phyloP scores from a whole-genome alignment of 208 protist genomes.

The Crithidia sp. region DNA sequence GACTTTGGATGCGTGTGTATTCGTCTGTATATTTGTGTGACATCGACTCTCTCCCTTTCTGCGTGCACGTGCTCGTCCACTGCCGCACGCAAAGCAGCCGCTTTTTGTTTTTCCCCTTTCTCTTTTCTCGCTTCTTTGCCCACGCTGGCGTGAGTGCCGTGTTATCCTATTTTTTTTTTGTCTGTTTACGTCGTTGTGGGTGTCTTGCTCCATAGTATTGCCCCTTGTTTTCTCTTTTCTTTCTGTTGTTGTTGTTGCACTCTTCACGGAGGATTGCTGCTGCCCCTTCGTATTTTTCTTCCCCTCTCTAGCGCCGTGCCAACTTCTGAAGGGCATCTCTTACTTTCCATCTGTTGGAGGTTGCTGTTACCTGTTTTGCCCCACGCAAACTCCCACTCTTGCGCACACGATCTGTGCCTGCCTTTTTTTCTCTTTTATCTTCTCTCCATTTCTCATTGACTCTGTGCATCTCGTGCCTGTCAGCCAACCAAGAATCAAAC shows the following conservation, averaged over 20 bases:
- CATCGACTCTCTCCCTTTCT: no score
- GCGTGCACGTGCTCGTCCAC: background rate
- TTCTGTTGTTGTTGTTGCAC: background rate
- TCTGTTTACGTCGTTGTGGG: background rate
- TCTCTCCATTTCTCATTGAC: slow-evolving; percentile 12
- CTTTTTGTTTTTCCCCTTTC: slow-evolving; percentile 3
- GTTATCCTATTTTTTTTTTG: slow-evolving; percentile 12
- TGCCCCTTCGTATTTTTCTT: background rate
- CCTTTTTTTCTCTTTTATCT: slow-evolving; percentile 1
- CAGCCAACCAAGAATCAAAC: no score
- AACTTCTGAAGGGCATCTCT: slow-evolving; percentile 11
- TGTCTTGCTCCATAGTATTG: background rate
- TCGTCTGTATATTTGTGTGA: slow-evolving; percentile 1
- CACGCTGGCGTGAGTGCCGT: background rate
- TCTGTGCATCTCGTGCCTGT: background rate
- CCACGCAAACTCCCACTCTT: no score
- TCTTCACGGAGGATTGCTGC: background rate
- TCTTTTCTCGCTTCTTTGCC: slow-evolving; percentile 3
- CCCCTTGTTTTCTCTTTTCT: background rate
- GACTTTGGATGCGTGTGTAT: background rate
- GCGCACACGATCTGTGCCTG: background rate
- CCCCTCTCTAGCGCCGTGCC: background rate
- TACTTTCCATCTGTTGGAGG: background rate
- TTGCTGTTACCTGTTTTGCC: background rate
- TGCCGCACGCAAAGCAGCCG: background rate